Conservation (phyloP, 2,329 filamentous ascomycete species). For the Scedosporium boydii region DNA sequence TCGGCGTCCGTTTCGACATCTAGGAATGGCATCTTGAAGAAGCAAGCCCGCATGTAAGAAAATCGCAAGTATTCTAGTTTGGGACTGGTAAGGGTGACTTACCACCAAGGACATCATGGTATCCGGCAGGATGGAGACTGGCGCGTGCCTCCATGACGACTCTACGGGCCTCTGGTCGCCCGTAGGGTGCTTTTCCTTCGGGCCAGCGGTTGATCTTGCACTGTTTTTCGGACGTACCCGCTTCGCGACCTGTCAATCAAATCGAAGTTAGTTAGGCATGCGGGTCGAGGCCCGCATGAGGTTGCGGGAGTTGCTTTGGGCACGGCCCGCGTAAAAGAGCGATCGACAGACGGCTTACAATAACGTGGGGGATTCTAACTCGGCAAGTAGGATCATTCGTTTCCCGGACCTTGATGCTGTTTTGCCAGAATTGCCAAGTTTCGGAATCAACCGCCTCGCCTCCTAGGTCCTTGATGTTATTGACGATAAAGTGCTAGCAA, state of each 20-base stretch:
- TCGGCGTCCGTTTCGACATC: neutral
- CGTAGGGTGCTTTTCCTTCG: neutral
- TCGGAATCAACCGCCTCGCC: neutral
- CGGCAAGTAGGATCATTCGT: neutral
- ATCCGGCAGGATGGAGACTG: neutral
- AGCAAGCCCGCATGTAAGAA: neutral
- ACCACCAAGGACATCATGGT: neutral
- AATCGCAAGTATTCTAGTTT: neutral
- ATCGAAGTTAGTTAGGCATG: too few species aligned
- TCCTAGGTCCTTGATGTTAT: neutral
- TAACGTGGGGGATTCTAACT: constrained; percentile 1
- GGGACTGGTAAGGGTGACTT: neutral
- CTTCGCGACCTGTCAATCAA: neutral
- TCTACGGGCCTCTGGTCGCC: neutral
- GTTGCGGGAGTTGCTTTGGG: too few species aligned
- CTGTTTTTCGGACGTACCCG: neutral
- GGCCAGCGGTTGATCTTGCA: too few species aligned
- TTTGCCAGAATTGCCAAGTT: constrained; percentile 6
- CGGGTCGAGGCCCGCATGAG: too few species aligned
- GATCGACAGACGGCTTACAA: neutral
- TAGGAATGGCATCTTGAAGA: neutral
- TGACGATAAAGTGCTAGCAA: neutral
- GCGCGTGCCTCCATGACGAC: neutral
- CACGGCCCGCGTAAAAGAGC: too few species aligned
- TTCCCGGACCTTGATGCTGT: constrained; percentile 4